phyloP scores from a whole-genome alignment of 2,329 filamentous ascomycete species.

The Fusarium tjaetaba region DNA sequence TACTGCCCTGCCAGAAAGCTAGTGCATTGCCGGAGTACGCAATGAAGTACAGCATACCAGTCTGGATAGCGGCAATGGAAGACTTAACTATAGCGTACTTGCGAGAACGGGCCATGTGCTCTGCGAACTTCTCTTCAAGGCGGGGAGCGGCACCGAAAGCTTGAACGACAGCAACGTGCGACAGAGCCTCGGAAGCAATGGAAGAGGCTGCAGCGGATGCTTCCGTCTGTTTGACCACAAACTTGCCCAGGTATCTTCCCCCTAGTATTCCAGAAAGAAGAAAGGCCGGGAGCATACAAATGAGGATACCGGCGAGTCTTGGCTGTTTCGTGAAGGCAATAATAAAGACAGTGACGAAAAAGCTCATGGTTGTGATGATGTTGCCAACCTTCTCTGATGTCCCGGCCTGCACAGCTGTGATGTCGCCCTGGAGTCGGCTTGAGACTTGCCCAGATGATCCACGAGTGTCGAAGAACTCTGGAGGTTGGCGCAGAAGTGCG shows the following conservation, averaged over 20 bases:
- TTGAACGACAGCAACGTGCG: not conserved
- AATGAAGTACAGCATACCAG: not conserved
- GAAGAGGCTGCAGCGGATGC: slow-evolving; percentile 55
- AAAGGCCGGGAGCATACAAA: slow-evolving; percentile 70
- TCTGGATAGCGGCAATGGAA: not conserved
- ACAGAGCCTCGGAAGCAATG: not conserved
- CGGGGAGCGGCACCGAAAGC: not conserved
- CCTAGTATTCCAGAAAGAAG: slow-evolving; percentile 67
- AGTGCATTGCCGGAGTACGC: not conserved
- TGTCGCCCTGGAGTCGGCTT: slow-evolving; percentile 72
- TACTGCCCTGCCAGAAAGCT: not conserved
- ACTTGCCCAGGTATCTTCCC: slow-evolving; percentile 64
- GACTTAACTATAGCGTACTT: not conserved
- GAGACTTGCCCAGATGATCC: slow-evolving; percentile 68
- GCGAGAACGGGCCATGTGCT: not conserved
- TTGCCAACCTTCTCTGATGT: slow-evolving; percentile 77
- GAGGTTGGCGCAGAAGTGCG: slow-evolving; percentile 67
- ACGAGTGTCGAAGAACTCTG: slow-evolving; percentile 68
- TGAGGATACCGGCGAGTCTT: slow-evolving; percentile 56
- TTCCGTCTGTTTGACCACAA: slow-evolving; percentile 58
- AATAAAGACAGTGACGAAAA: slow-evolving; percentile 73
- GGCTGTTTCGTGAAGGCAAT: slow-evolving; percentile 58
- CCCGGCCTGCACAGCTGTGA: slow-evolving; percentile 73
- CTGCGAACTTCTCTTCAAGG: not conserved
- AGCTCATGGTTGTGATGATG: slow-evolving; percentile 68